These are phyloP conservation scores for Fusarium anguioides DNA, from an alignment of 2,329 filamentous ascomycete species.

Conservation along the genomic window DNA sequence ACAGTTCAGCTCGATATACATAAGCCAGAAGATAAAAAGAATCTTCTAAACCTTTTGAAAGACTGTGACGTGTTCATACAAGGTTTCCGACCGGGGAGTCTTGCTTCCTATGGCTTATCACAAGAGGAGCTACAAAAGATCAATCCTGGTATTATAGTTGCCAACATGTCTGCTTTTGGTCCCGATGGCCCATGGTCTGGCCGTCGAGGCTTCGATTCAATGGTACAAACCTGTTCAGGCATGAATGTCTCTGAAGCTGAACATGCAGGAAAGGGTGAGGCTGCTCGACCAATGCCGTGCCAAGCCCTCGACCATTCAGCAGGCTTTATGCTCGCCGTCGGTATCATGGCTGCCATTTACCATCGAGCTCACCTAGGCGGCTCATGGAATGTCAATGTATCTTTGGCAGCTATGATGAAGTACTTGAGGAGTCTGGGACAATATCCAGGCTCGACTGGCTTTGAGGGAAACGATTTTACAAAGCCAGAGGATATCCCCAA, in stretches of 20 bases:
- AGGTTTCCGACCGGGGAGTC: conserved; percentile 70
- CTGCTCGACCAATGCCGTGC: conserved; percentile 59
- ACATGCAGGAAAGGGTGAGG: conserved; percentile 53
- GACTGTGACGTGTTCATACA: conserved; percentile 72
- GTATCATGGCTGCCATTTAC: conserved; percentile 63
- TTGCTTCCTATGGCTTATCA: conserved; percentile 55
- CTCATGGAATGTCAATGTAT: conserved; percentile 64
- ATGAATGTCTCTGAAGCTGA: conserved; percentile 67
- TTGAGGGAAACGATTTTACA: conserved; percentile 50
- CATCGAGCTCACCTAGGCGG: conserved; percentile 57
- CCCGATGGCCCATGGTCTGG: conserved; percentile 54
- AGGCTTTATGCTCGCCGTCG: conserved; percentile 66
- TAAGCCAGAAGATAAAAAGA: conserved; percentile 57
- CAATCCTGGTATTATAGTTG: conserved; percentile 60
- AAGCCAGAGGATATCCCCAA: conserved; percentile 46
- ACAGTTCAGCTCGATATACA: conserved; percentile 71
- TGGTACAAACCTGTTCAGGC: conserved; percentile 63
- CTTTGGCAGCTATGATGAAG: conserved; percentile 65
- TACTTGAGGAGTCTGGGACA: conserved; percentile 67
- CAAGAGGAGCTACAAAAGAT: conserved; percentile 50
- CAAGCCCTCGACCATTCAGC: conserved; percentile 67
- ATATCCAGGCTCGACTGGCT: conserved; percentile 57
- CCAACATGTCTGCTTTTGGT: conserved; percentile 65
- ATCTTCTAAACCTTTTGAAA: conserved; percentile 66
- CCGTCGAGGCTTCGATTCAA: conserved; percentile 65